Evolutionary conservation across 306 rosid genomes (phyloP).

Genomic region (Vicia villosa): DNA sequence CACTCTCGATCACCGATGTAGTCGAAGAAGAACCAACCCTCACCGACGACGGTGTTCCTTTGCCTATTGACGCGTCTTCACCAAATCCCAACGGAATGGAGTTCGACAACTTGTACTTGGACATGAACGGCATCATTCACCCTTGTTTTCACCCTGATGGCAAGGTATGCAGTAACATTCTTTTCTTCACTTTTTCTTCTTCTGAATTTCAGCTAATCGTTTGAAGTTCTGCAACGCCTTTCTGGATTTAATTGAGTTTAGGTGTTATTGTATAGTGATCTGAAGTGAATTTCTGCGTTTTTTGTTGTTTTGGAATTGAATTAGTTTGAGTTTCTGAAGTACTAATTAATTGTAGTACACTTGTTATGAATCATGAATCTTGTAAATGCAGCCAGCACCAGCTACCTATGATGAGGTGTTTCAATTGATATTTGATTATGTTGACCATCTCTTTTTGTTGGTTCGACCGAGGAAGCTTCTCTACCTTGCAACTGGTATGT

Average conservation of each 20-base stretch:
- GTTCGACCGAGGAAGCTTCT: constrained; percentile 98
- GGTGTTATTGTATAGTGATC: neutral
- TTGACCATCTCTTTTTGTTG: constrained; percentile 82
- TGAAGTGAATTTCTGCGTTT: neutral
- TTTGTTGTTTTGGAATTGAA: neutral
- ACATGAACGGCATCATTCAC: constrained; percentile 94
- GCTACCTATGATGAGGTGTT: constrained; percentile 79
- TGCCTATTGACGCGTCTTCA: constrained; percentile 58
- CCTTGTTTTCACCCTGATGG: constrained; percentile 98
- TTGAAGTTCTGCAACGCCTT: neutral
- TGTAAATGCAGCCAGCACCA: constrained; percentile 75
- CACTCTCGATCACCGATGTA: constrained; percentile 75
- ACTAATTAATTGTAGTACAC: constrained; percentile 1
- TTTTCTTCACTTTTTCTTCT: neutral
- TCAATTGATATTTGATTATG: constrained; percentile 73
- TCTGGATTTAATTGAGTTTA: neutral
- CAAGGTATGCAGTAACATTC: constrained; percentile 47
- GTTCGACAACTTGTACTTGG: constrained; percentile 90
- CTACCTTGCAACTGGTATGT: constrained; percentile 81
- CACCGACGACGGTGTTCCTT: constrained; percentile 37
- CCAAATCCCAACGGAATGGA: constrained; percentile 93
- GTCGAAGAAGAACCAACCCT: constrained; percentile 65
- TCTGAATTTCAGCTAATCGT: neutral
- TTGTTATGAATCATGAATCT: constrained; percentile 3
- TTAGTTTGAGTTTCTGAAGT: neutral